Evolutionary conservation across 768 basidiomycete species (phyloP), one percentile per base, ranked within the genome.

Genomic region (Bullera alba): DNA sequence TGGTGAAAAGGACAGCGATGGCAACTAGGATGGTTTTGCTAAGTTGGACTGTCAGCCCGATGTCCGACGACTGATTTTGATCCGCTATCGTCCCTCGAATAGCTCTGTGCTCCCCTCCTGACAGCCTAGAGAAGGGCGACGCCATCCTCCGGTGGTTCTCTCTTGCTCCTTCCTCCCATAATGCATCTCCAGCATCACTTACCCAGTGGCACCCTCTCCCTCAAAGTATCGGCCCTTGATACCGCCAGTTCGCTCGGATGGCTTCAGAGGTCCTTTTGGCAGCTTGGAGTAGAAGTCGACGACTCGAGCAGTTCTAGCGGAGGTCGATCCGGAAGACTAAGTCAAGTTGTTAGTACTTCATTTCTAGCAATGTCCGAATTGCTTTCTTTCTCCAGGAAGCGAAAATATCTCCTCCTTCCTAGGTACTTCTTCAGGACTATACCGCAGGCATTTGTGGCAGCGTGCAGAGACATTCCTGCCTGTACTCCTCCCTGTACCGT

Each of bases 251-350:
- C 75, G 46, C 78, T 64, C 76, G 17, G 81, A 76, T 32, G 78
- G 69, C 16, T 86, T 77, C 29, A 82, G 80, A 34, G 81, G 77
- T 39, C 92, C 92, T 73, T 96, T 96, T 58, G 91, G 93, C 43
- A 97, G 81, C 75, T 89, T 92, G 53, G 87, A 90, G 79, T 97
- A 97, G 76, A 95, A 96, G 61, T 88, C 83, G 57, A 95, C 89
- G 69, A 96, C 84, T 27, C 83, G 83, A 51, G 79, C 77, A 46
- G 93, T 85, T 56, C 86, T 82, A 37, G 81, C 81, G 37, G 88
- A 87, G 47, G 85, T 81, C 48, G 84, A 86, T 46, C 86, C 81
- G 23, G 73, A 74, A 10, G 86, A 83, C 89, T 91, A 36, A 26
- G 19, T 28, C 8, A 39, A 39, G 12, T 21, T 14, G 37, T 39